Evolutionary conservation across 1,139 yeast genomes (phyloP).

Genomic region (Starmera stellimalicola): DNA sequence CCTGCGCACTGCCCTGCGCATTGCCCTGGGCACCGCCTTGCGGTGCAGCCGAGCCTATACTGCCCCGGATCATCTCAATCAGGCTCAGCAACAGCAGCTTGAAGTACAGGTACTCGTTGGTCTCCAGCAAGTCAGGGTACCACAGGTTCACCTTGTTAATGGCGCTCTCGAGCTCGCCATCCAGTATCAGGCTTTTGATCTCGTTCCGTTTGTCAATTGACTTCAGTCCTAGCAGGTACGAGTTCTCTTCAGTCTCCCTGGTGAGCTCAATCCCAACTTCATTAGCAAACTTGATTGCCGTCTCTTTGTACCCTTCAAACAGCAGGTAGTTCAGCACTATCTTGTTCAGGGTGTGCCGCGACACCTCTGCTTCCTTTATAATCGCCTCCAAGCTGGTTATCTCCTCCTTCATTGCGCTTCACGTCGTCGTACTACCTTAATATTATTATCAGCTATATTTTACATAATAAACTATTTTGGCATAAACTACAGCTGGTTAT

Average conservation of each 20-base stretch:
- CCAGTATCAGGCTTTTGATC: slow-evolving; percentile 38
- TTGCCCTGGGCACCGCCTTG: slow-evolving; percentile 15
- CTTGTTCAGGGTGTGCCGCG: slow-evolving; percentile 29
- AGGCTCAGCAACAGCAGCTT: slow-evolving; percentile 49
- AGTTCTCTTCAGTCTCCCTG: slow-evolving; percentile 6
- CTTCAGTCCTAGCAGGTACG: slow-evolving; percentile 31
- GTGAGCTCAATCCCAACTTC: slow-evolving; percentile 27
- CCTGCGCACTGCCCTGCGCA: slow-evolving; percentile 14
- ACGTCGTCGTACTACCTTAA: no score
- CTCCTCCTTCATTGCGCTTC: no score
- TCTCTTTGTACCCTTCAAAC: slow-evolving; percentile 48
- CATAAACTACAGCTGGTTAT: no score
- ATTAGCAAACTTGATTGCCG: slow-evolving; percentile 39
- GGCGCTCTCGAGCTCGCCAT: slow-evolving; percentile 41
- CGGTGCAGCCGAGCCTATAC: slow-evolving; percentile 10
- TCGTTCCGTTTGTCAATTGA: slow-evolving; percentile 39
- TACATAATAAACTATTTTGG: no score
- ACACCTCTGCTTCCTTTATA: neutral
- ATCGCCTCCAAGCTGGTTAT: no score
- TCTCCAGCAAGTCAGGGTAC: slow-evolving; percentile 47
- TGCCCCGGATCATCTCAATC: slow-evolving; percentile 49
- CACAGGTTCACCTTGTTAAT: slow-evolving; percentile 35
- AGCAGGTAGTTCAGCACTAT: slow-evolving; percentile 45
- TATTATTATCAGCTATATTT: no score
- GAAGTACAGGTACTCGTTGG: slow-evolving; percentile 51